These are phyloP conservation scores for Coemansia sp. DNA, from an alignment of 192 early-diverging fungal genomes.

Conservation along the genomic window DNA sequence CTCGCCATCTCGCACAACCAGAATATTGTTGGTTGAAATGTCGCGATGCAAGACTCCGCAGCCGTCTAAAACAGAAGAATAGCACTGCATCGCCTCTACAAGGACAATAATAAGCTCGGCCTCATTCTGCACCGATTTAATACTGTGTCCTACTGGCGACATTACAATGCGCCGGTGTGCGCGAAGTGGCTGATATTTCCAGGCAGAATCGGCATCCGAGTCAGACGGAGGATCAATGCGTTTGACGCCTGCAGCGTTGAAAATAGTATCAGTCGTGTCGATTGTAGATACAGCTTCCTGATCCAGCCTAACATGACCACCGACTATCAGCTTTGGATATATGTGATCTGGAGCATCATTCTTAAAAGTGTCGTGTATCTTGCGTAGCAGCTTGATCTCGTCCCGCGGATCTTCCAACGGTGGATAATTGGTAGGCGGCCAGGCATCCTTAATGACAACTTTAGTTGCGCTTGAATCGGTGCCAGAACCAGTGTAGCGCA, in stretches of 20 bases:
- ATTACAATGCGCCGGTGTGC: slow-evolving; percentile 18
- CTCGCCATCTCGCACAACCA: slow-evolving; percentile 6
- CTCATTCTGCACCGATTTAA: slow-evolving; percentile 1
- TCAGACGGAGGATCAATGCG: neutral
- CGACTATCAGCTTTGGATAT: neutral
- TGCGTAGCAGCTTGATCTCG: neutral
- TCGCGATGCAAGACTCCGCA: slow-evolving; percentile 23
- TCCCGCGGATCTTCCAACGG: neutral
- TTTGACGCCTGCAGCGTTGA: neutral
- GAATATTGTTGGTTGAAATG: slow-evolving; percentile 28
- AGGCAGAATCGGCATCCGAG: no score
- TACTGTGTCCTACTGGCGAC: slow-evolving; percentile 7
- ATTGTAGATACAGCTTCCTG: neutral
- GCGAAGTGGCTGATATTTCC: neutral
- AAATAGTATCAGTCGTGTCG: slow-evolving; percentile 4
- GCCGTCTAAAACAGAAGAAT: slow-evolving; percentile 10
- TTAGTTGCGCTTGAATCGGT: no score
- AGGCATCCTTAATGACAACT: slow-evolving; percentile 16
- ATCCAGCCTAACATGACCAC: neutral
- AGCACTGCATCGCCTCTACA: slow-evolving; percentile 23
- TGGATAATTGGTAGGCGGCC: neutral
- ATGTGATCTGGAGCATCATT: neutral
- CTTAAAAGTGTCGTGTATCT: neutral
- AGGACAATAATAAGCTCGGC: slow-evolving; percentile 22
- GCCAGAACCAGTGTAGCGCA: neutral